phyloP scores from a whole-genome alignment of 129 eudicot species.

The Pseudognaphalium luteoalbum region DNA sequence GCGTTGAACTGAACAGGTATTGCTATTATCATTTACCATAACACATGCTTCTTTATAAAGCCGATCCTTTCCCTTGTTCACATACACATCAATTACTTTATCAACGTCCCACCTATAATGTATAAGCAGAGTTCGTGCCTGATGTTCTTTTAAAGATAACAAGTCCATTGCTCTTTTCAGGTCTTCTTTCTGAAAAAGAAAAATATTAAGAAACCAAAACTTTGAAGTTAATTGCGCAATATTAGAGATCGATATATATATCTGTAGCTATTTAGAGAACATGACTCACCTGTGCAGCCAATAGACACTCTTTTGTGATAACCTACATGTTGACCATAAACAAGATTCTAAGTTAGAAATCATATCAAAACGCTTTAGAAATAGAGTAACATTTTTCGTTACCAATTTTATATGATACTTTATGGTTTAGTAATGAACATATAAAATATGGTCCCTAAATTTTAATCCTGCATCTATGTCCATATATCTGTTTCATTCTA shows the following conservation, averaged over 20 bases:
- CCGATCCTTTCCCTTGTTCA: constrained; percentile 56
- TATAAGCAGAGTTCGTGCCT: constrained; percentile 73
- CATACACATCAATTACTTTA: constrained; percentile 40
- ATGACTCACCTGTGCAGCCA: constrained; percentile 71
- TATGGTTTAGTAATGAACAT: no score
- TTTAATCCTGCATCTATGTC: no score
- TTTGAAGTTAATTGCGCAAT: neutral
- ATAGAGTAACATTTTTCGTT: neutral
- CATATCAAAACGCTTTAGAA: neutral
- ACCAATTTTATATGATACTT: neutral
- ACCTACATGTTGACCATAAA: constrained; percentile 42
- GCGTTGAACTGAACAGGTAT: constrained; percentile 16
- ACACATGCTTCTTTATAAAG: constrained; percentile 61
- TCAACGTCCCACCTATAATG: constrained; percentile 79
- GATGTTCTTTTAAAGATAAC: constrained; percentile 66
- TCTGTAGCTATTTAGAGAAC: neutral
- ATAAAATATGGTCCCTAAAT: no score
- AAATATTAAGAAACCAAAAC: neutral
- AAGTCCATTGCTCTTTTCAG: constrained; percentile 71
- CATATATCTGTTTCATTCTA: no score
- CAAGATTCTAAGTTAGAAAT: neutral
- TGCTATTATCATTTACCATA: constrained; percentile 18
- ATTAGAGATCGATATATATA: neutral
- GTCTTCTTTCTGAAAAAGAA: constrained; percentile 53
- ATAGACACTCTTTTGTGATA: constrained; percentile 60